Conservation (phyloP, 805 yeast species). For the Wickerhamiella australiensis region DNA sequence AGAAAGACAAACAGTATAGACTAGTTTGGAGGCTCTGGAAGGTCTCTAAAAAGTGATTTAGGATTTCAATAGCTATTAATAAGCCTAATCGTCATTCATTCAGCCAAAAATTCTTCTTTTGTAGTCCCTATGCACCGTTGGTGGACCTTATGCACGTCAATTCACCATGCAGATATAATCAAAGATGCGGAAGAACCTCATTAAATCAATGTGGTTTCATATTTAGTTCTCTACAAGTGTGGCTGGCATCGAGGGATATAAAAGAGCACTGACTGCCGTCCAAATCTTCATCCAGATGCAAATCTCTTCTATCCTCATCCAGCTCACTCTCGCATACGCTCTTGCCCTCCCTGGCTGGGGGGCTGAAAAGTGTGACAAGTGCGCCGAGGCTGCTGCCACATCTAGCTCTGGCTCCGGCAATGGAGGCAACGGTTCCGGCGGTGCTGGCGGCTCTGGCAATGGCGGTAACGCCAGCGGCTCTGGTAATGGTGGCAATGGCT, state of each 20-base stretch:
- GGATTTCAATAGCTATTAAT: too few species aligned
- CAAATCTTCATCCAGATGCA: conserved; percentile 5
- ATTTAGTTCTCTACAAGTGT: not conserved
- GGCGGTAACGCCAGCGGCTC: conserved; percentile 3
- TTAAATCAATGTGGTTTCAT: not conserved
- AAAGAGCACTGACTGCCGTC: not conserved
- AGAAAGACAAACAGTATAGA: too few species aligned
- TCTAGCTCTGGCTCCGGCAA: not conserved
- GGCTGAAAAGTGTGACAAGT: not conserved
- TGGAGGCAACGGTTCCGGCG: not conserved
- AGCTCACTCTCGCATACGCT: conserved; percentile 6
- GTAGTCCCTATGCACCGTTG: too few species aligned
- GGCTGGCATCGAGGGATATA: not conserved
- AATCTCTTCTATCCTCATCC: not conserved
- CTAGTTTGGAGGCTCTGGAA: too few species aligned
- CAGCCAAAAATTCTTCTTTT: too few species aligned
- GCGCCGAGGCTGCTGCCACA: not conserved
- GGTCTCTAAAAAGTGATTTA: too few species aligned
- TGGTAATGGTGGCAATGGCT: not conserved
- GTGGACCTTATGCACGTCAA: too few species aligned
- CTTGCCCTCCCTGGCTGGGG: conserved; percentile 3
- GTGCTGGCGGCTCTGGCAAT: not conserved
- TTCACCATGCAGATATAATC: not conserved
- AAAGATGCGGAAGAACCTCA: conserved; percentile 1
- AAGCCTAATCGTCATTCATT: too few species aligned